These are phyloP conservation scores for Solanum lycopersicoides DNA, from an alignment of 257 asterid genomes.

Conservation along the genomic window DNA sequence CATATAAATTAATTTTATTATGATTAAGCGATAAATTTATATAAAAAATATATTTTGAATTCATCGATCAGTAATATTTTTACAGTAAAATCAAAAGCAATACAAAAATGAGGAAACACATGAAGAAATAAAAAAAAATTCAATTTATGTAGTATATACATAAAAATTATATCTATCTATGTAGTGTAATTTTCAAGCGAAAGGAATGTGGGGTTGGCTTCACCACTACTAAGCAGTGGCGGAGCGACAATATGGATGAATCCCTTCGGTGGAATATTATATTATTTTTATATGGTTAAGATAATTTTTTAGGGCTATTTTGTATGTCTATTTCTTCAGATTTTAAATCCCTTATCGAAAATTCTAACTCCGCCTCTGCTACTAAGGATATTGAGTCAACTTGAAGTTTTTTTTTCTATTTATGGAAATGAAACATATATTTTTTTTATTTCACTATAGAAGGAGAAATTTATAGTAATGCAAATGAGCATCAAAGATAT, in stretches of 20 bases:
- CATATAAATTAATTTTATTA: too few relatives aligned
- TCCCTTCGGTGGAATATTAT: too few relatives aligned
- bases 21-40: too few relatives aligned
- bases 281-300: too few relatives aligned
- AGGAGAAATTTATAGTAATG: not conserved
- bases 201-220: not conserved
- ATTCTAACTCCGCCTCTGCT: too few relatives aligned
- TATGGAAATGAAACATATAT: not conserved
- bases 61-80: not conserved
- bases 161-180: fast-evolving
- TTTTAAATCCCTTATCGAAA: too few relatives aligned
- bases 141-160: not conserved
- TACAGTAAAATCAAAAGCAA: not conserved
- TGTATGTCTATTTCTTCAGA: too few relatives aligned
- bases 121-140: not conserved
- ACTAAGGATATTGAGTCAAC: not conserved
- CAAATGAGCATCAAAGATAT: not conserved
- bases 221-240: not conserved
- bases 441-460: not conserved
- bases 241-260: too few relatives aligned
- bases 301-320: too few relatives aligned
- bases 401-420: not conserved
- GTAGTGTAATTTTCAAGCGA: fast-evolving
- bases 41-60: not conserved
- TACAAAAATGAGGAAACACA: not conserved